Evolutionary conservation across 192 early-diverging fungal species (phyloP).

Genomic region (Lobosporangium transversale): DNA sequence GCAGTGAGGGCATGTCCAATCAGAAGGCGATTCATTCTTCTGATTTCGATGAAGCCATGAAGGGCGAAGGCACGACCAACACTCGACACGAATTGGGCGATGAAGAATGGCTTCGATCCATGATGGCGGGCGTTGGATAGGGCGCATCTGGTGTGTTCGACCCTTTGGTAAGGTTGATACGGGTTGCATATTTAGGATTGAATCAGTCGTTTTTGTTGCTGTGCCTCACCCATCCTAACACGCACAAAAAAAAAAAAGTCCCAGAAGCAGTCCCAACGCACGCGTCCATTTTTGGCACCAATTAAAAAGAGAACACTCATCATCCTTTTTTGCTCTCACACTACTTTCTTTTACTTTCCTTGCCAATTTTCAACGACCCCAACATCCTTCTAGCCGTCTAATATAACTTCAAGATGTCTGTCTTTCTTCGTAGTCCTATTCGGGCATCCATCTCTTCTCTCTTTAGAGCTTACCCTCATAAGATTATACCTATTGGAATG

Average conservation of each 20-base stretch:
- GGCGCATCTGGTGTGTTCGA: conserved; percentile 14
- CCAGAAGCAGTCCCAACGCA: too few relatives aligned
- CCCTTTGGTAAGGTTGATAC: neutral
- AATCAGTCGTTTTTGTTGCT: too few relatives aligned
- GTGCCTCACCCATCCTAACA: too few relatives aligned
- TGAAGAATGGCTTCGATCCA: conserved; percentile 30
- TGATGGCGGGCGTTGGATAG: conserved; percentile 16
- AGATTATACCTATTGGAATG: too few relatives aligned
- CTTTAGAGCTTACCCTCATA: too few relatives aligned
- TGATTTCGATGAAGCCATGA: conserved; percentile 37
- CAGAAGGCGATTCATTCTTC: conserved; percentile 11
- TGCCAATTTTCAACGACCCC: neutral
- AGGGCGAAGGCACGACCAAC: conserved; percentile 33
- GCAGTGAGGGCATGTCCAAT: conserved; percentile 48
- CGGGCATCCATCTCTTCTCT: too few relatives aligned
- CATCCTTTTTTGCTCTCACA: neutral
- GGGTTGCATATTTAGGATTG: too few relatives aligned
- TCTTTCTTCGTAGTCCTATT: neutral
- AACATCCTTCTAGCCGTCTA: neutral
- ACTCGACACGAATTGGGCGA: conserved; percentile 37
- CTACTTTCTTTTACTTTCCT: neutral
- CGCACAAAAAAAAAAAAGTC: too few relatives aligned
- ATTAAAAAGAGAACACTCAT: too few relatives aligned
- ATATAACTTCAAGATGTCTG: neutral
- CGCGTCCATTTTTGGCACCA: too few relatives aligned